Percentiles rank a stretch among this genome's conserved stretches.
phyloP scores from a whole-genome alignment of 108 stramenopile species.

The Aurantiochytrium sp. region DNA sequence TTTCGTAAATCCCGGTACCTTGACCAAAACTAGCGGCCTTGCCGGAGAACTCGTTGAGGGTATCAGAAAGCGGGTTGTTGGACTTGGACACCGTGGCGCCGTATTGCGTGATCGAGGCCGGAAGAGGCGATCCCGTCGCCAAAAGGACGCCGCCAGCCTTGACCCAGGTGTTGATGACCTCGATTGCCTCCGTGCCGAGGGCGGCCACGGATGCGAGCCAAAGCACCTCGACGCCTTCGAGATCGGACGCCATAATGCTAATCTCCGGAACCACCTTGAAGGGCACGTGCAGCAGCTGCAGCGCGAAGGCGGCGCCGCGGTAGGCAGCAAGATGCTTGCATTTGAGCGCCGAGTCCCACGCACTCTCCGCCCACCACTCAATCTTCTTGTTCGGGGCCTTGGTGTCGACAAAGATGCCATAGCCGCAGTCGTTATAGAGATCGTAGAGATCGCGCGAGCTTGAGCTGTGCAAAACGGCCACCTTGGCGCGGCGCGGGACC shows the following conservation, averaged over 20 bases:
- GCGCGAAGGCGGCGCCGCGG: neutral
- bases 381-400: neutral
- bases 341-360: neutral
- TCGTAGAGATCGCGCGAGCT: constrained; percentile 11
- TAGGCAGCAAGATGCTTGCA: neutral
- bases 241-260: neutral
- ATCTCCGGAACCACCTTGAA: neutral
- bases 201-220: neutral
- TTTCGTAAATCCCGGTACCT: neutral
- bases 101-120: neutral
- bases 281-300: neutral
- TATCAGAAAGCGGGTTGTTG: neutral
- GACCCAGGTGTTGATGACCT: neutral
- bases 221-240: neutral
- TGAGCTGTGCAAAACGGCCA: neutral
- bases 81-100: neutral
- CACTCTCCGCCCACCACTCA: neutral
- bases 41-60: neutral
- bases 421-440: neutral
- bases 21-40: neutral
- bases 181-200: neutral
- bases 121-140: neutral
- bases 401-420: constrained; percentile 10
- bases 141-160: neutral
- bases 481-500: neutral